A percentile compares a stretch with the other conserved stretches of the same genome.
These are phyloP conservation scores for Aspergillus incahuasiensis DNA, from an alignment of 495 filamentous ascomycete species.

Conservation along the genomic window DNA sequence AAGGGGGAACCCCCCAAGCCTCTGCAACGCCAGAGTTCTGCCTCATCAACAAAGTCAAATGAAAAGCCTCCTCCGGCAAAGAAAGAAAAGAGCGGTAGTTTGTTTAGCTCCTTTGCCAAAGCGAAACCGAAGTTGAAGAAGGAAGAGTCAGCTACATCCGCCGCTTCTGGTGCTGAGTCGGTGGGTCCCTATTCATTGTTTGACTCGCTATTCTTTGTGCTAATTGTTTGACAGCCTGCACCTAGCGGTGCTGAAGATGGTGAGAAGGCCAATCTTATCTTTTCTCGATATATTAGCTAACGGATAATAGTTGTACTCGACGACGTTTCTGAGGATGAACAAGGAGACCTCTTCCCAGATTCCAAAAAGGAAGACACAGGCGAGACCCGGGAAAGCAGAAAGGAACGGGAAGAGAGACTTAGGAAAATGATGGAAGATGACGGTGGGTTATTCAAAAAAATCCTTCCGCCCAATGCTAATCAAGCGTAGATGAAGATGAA, in stretches of 20 bases:
- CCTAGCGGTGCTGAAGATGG: slow-evolving; percentile 50
- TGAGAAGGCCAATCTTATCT: slow-evolving; percentile 20
- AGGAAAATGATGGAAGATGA: slow-evolving; percentile 86
- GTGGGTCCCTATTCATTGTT: slow-evolving; percentile 23
- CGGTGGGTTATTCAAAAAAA: slow-evolving; percentile 35
- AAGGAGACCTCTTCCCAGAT: slow-evolving; percentile 55
- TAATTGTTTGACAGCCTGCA: slow-evolving; percentile 22
- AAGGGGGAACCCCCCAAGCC: slow-evolving; percentile 26
- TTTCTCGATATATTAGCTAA: slow-evolving; percentile 14
- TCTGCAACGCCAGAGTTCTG: slow-evolving; percentile 20
- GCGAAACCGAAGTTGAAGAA: slow-evolving; percentile 62
- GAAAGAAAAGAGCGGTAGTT: slow-evolving; percentile 52
- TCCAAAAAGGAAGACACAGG: slow-evolving; percentile 31
- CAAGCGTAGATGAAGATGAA: slow-evolving; percentile 30
- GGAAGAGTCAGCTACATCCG: slow-evolving; percentile 41
- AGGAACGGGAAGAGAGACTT: slow-evolving; percentile 68
- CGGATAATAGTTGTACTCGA: slow-evolving; percentile 29
- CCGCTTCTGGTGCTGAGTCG: slow-evolving; percentile 32
- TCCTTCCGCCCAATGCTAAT: not conserved
- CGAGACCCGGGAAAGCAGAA: slow-evolving; percentile 52
- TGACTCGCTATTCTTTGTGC: not conserved
- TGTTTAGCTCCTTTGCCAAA: slow-evolving; percentile 85
- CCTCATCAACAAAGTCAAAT: slow-evolving; percentile 31
- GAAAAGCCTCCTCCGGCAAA: slow-evolving; percentile 47
- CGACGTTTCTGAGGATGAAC: slow-evolving; percentile 71